These are phyloP conservation scores for Mycena filopes DNA, from an alignment of 768 basidiomycete genomes.

Conservation along the genomic window DNA sequence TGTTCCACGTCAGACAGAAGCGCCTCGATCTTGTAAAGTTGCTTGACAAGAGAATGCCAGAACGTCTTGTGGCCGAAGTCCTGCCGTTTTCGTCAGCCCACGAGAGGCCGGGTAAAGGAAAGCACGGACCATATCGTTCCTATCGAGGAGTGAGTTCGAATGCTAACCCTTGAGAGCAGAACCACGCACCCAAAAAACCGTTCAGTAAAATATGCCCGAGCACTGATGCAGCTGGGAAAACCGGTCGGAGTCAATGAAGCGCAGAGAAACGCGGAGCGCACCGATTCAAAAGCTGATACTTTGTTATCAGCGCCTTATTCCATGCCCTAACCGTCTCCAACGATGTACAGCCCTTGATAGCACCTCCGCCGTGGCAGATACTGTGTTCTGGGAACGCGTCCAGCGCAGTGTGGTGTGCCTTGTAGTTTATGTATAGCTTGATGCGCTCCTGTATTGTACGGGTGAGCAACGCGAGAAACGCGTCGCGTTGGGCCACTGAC, in stretches of 20 bases:
- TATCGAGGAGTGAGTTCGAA: constrained; percentile 24
- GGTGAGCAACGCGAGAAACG: constrained; percentile 16
- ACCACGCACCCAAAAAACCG: constrained; percentile 52
- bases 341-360: constrained; percentile 42
- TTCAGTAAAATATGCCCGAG: constrained; percentile 50
- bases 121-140: constrained; percentile 49
- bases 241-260: neutral
- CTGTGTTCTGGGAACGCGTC: constrained; percentile 41
- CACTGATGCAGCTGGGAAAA: constrained; percentile 47
- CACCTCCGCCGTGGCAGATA: constrained; percentile 36
- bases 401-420: constrained; percentile 44
- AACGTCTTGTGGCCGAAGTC: constrained; percentile 53
- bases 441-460: constrained; percentile 41
- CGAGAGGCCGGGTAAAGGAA: constrained; percentile 5
- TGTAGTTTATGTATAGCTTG: constrained; percentile 50
- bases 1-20: constrained; percentile 45
- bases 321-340: constrained; percentile 45
- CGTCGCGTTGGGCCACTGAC: constrained; percentile 19
- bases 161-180: neutral
- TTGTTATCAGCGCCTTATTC: constrained; percentile 43
- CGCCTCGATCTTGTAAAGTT: constrained; percentile 42
- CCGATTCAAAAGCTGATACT: constrained; percentile 48
- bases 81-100: constrained; percentile 35
- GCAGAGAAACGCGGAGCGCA: constrained; percentile 13
- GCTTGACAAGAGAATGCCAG: constrained; percentile 46